phyloP scores from a whole-genome alignment of 768 basidiomycete species.

The Lyophyllum semitale region DNA sequence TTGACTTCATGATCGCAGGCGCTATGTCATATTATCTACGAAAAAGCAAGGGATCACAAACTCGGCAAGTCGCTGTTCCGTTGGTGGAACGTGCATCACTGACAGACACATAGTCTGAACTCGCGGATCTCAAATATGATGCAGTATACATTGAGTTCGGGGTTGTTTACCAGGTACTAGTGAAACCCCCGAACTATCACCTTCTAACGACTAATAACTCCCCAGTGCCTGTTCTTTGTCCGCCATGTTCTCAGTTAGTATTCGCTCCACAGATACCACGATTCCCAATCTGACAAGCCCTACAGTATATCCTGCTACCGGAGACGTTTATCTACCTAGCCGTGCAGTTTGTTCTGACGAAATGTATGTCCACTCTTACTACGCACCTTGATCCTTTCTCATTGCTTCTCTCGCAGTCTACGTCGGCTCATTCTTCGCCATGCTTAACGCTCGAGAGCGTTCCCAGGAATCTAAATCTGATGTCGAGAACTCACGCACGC shows the following conservation, averaged over 20 bases:
- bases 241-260: conserved; percentile 41
- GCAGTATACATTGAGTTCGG: conserved; percentile 28
- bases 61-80: conserved; percentile 9
- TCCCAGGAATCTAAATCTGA: conserved; percentile 11
- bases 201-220: background rate
- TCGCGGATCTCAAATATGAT: conserved; percentile 34
- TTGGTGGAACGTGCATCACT: background rate
- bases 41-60: conserved; percentile 30
- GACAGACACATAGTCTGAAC: conserved; percentile 21
- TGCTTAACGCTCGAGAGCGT: conserved; percentile 46
- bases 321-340: conserved; percentile 45
- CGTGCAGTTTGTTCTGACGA: conserved; percentile 44
- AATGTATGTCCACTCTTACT: conserved; percentile 31
- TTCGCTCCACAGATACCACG: background rate
- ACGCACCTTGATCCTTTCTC: background rate
- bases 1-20: conserved; percentile 43
- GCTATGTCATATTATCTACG: conserved; percentile 35
- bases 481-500: conserved; percentile 13
- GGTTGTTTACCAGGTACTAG: conserved; percentile 24
- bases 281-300: background rate
- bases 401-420: conserved; percentile 36
- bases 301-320: conserved; percentile 43
- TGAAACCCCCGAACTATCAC: background rate
- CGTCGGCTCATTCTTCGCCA: conserved; percentile 46
- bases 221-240: conserved; percentile 45